Base-by-base conservation (phyloP, 2,329 filamentous ascomycete genomes). In the Alternaria dauci region DNA sequence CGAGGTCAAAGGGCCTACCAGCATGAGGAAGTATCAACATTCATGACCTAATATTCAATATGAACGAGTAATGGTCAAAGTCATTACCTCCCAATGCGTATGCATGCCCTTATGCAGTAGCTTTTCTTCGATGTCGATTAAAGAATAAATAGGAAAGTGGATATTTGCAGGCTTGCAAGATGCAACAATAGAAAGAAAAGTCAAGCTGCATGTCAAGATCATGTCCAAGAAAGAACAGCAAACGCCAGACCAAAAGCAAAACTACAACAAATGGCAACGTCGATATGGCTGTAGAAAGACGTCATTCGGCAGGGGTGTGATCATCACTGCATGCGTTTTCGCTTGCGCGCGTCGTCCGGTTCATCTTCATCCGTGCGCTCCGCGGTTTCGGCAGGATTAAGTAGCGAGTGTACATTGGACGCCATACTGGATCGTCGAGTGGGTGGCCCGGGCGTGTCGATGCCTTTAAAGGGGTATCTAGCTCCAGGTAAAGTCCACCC, bases 381-480 rank as follows among this genome's bases (percentile, higher is more conserved):
- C 2, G 85, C 86, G 1, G 88, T 90, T 66, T 90, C 88, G 14
- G 88, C 87, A 6, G 89, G 89, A 67, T 91, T 91, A 1, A 91
- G 81, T 25, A 91, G 76, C 6, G 85, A 88, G 73, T 89, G 87
- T 23, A 89, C 86, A 67, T 89, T 91, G 67, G 88, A 90, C 7
- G 89, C 89, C 89, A 91, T 91, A 71, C 88, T 91, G 26, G 87
- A 88, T 61, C 89, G 83, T 55, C 89, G 80, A 8, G 88, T 91
- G n/a, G 87, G 87, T 3, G 89, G 88, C 0, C 83, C 85, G 4
- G 84, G 82, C 39, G 81, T 84, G 55, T 85, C 83, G 46, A 83
- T 77, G 20, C 78, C 77, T 79, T 80, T 81, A 71, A 83, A 83
- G 0, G 82, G 80, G 57, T 80, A 85, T 44, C 81, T 76, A 8